These are phyloP conservation scores for Oryza brachyantha DNA, from an alignment of 176 grass and related monocot species.

Conservation along the genomic window DNA sequence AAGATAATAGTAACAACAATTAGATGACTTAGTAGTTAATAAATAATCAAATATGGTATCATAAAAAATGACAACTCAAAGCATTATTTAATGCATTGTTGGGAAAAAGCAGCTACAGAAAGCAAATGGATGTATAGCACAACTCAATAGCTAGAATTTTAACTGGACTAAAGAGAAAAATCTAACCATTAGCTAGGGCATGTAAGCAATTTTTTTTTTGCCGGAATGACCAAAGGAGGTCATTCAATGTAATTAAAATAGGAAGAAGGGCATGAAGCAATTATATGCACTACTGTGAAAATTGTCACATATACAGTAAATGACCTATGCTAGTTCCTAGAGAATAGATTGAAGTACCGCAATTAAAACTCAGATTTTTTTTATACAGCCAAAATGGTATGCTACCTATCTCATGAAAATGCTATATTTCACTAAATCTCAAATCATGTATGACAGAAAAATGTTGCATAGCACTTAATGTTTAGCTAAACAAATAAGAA, in stretches of 20 bases:
- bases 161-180: not conserved
- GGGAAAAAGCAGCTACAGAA: not conserved
- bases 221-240: too few relatives aligned
- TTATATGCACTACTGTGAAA: not conserved
- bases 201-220: too few relatives aligned
- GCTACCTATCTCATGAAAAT: not conserved
- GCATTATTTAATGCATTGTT: conserved; percentile 3
- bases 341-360: not conserved
- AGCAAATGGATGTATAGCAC: not conserved
- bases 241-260: too few relatives aligned
- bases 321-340: not conserved
- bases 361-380: conserved; percentile 21
- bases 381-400: not conserved
- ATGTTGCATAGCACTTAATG: not conserved
- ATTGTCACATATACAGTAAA: conserved; percentile 17
- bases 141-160: not conserved
- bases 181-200: conserved; percentile 3
- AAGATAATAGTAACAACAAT: conserved; percentile 27
- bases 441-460: not conserved
- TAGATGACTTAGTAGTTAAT: conserved; percentile 22
- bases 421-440: not conserved
- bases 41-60: not conserved
- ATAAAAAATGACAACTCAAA: not conserved
- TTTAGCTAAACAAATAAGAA: conserved; percentile 12
- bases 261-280: too few relatives aligned